A percentile compares a stretch with the other conserved stretches of the same genome.
Conservation (phyloP, 306 rosid genomes). For the Comarum palustre region DNA sequence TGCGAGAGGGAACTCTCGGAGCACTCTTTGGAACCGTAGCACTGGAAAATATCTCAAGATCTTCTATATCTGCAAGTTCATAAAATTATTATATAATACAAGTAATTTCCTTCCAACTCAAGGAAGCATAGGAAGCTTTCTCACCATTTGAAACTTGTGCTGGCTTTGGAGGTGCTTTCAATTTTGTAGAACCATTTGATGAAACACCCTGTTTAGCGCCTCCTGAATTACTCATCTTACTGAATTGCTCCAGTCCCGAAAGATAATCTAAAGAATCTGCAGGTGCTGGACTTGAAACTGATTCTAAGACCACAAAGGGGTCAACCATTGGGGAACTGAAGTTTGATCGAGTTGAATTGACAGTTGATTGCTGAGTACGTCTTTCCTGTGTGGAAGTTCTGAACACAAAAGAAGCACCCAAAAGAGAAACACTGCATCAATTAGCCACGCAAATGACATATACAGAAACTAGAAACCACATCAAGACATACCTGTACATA, state of each 20-base stretch:
- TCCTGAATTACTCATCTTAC: conserved; percentile 42
- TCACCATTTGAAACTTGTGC: conserved; percentile 35
- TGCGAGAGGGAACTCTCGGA: conserved; percentile 27
- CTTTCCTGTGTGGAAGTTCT: conserved; percentile 24
- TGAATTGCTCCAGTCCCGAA: conserved; percentile 45
- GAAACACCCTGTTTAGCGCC: conserved; percentile 35
- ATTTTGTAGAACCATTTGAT: conserved; percentile 33
- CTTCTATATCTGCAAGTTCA: conserved; percentile 60
- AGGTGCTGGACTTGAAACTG: conserved; percentile 44
- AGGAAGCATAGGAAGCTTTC: conserved; percentile 46
- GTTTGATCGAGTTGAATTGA: conserved; percentile 31
- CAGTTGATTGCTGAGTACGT: conserved; percentile 29
- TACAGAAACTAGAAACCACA: not conserved
- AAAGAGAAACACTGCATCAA: conserved; percentile 6
- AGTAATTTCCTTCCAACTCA: conserved; percentile 19
- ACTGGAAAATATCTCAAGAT: conserved; percentile 77
- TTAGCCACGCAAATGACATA: not conserved
- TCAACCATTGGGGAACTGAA: conserved; percentile 40
- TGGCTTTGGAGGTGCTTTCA: conserved; percentile 68
- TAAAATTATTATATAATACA: conserved; percentile 16
- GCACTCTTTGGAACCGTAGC: conserved; percentile 43
- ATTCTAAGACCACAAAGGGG: conserved; percentile 64
- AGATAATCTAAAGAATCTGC: conserved; percentile 40
- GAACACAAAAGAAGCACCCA: conserved; percentile 17
- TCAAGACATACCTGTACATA: not conserved